Evolutionary conservation across 2,329 filamentous ascomycete genomes (phyloP), one percentile per base, ranked within the genome.

Genomic region (Aureobasidium melanogenum): DNA sequence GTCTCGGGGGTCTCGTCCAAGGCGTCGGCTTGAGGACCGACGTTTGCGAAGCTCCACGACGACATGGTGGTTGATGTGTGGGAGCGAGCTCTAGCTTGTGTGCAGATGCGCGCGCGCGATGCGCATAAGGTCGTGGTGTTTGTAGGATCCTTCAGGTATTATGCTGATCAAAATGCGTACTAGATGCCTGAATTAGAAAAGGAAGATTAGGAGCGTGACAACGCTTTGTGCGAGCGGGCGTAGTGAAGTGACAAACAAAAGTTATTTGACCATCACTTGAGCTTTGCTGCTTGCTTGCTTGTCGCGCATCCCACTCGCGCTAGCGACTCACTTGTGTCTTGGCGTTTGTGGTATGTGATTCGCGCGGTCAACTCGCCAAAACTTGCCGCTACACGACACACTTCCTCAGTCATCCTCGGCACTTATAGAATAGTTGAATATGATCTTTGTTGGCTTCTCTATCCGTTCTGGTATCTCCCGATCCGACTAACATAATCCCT

Each of bases 1-100:
- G 96, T 88, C 66, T 91, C 86, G 66, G 86, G 80, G 60, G 96
- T 80, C 69, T 91, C 85, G 54, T 84, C 80, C 44, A 88, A 89
- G 64, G 75, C 71, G 71, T 82, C 78, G 56, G 74, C 73, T 64
- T 71, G 72, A 43, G 72, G 69, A 63, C 76, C 75, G 60, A 79
- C 72, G 67, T 74, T 81, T 64, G 73, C 77, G 72, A 86, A 86
- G 72, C 80, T 79, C 74, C 88, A 88, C 61, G 86, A 88, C 61
- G 86, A 84, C 87, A 90, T 86, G 64, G 61, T 72, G 58, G 32
- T 12, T 24, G 32, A 30, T 32, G 44, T 50, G 43, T 39, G 4
- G 41, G 41, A 22, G 32, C 28, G 44, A 59, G 56, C 41, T 58
- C 54, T 50, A 50, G 34, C 43, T 24, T 39, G 5, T 30, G 19